Conservation (phyloP, 352 stramenopile genomes). For the Pythium grandisporangium region DNA sequence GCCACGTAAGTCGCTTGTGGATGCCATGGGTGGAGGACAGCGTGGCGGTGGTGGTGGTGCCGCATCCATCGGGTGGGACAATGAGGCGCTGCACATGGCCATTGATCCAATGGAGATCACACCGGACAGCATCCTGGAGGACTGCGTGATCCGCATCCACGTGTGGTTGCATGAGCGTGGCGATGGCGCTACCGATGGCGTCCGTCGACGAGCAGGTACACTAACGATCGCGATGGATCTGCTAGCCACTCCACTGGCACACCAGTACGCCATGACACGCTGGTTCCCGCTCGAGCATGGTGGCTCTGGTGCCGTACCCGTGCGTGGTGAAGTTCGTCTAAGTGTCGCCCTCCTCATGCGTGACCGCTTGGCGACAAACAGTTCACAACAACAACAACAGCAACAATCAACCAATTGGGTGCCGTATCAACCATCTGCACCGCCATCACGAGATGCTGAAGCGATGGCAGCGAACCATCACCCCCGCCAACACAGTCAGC, state of each 20-base stretch:
- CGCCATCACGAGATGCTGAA: too few species aligned
- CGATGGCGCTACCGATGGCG: background rate
- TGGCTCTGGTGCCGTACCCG: slow-evolving; percentile 13
- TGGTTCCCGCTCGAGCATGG: slow-evolving; percentile 51
- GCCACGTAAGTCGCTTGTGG: too few species aligned
- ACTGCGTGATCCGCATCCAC: background rate
- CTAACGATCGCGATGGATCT: slow-evolving; percentile 32
- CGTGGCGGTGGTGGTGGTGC: too few species aligned
- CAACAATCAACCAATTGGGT: too few species aligned
- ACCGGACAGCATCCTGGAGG: background rate
- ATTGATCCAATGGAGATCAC: background rate
- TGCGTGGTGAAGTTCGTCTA: slow-evolving; percentile 33
- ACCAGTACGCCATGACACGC: slow-evolving; percentile 32
- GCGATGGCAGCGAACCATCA: too few species aligned
- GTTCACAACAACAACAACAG: too few species aligned
- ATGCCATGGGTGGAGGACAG: too few species aligned
- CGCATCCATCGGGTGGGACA: too few species aligned
- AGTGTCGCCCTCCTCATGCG: slow-evolving; percentile 28
- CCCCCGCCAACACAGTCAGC: too few species aligned
- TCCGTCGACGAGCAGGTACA: slow-evolving; percentile 13
- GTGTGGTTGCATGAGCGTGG: background rate
- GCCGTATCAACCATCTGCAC: too few species aligned
- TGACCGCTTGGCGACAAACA: background rate
- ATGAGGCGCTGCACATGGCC: too few species aligned
- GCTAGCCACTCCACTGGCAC: slow-evolving; percentile 35